Evolutionary conservation across 2,329 filamentous ascomycete genomes (phyloP), one percentile per base, ranked within the genome.

Genomic region (Leptographium radiaticola): DNA sequence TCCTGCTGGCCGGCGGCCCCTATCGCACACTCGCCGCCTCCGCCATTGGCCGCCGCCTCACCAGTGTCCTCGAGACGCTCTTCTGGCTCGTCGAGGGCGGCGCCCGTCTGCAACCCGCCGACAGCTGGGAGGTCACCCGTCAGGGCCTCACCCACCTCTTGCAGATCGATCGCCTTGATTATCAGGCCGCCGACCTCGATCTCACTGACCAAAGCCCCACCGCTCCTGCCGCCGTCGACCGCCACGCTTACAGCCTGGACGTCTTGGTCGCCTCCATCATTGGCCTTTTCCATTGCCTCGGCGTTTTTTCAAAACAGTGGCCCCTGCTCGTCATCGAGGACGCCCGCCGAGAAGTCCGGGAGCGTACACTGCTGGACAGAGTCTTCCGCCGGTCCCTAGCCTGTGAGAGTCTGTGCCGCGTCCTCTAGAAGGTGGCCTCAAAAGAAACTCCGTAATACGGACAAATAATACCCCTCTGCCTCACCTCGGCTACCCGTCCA

Each of bases 71-170:
- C 11, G 60, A 57, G 33, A 48, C 59, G 12, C 54, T 64, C 15
- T 66, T 63, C 55, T 68, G 66, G 66, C 59, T 66, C 9, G 54
- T 60, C 11, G 56, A 57, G 15, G 61, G 59, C 36, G 62, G 64
- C 5, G 59, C 63, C 8, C 34, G 54, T 7, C 46, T 64, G 30
- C 48, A 55, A 13, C 34, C 34, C 1, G 39, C 54, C 15, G 60
- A 65, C 44, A 60, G 56, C 4, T 66, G 64, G 65, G 66, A 68
- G 57, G 59, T 62, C 34, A 58, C 56, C 10, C 33, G 16, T 31
- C 43, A 52, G 44, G 58, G 58, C 5, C 46, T 57, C 18, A 13
- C 25, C 2, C 25, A 53, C 18, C 49, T 59, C 15, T n/a, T 58
- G 36, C 38, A 34, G 2, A 18, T 58, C 6, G 54, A 53, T 18